Evolutionary conservation across 2,329 filamentous ascomycete species (phyloP).

Genomic region (Neopestalotiopsis sp.): DNA sequence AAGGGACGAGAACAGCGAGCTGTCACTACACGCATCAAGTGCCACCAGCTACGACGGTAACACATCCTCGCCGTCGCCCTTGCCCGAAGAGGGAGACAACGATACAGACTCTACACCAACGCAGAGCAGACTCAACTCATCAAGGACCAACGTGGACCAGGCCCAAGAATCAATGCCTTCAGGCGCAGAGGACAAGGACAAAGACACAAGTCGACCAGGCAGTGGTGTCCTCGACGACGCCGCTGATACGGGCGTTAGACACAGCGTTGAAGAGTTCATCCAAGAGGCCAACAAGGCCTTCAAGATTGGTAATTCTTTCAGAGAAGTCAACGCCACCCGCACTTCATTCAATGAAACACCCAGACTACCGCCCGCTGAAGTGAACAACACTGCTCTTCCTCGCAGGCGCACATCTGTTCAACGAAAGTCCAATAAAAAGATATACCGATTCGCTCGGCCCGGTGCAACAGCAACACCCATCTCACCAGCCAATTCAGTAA

Average conservation of each 20-base stretch:
- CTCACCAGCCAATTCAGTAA: conserved; percentile 30
- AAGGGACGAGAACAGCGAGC: conserved; percentile 33
- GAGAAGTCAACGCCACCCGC: conserved; percentile 40
- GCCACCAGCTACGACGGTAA: conserved; percentile 28
- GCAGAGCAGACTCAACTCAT: conserved; percentile 24
- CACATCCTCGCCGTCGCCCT: conserved; percentile 35
- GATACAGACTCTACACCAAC: conserved; percentile 24
- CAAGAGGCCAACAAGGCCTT: conserved; percentile 58
- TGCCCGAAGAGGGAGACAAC: conserved; percentile 25
- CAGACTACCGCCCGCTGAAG: conserved; percentile 33
- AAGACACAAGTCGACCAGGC: conserved; percentile 21
- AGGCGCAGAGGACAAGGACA: conserved; percentile 33
- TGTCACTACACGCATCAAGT: conserved; percentile 31
- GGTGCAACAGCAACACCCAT: conserved; percentile 21
- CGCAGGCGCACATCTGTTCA: neutral
- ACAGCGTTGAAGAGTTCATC: conserved; percentile 52
- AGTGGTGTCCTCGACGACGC: conserved; percentile 24
- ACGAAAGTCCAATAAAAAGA: conserved; percentile 13
- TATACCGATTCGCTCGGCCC: conserved; percentile 27
- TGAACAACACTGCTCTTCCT: neutral
- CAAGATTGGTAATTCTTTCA: conserved; percentile 47
- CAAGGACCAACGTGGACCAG: conserved; percentile 32
- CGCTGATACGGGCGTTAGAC: conserved; percentile 35
- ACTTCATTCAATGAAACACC: conserved; percentile 33
- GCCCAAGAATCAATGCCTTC: conserved; percentile 35